These are phyloP conservation scores for Cordyceps militaris DNA, from an alignment of 2,329 filamentous ascomycete genomes.

Conservation along the genomic window DNA sequence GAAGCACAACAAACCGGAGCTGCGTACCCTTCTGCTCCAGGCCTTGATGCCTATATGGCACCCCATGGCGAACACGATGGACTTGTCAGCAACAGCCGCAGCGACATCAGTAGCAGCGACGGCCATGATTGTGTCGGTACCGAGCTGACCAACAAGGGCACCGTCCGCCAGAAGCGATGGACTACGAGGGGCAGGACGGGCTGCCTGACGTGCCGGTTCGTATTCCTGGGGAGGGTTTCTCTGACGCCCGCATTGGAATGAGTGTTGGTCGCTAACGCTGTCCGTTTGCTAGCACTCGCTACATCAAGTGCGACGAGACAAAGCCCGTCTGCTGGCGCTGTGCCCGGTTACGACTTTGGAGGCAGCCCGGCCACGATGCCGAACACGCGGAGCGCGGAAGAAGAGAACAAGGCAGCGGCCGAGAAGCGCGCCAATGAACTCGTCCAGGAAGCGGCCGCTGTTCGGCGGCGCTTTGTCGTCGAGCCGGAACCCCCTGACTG, in stretches of 20 bases:
- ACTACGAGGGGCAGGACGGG: constrained; percentile 1
- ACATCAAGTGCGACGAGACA: constrained; percentile 1
- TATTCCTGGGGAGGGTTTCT: background rate
- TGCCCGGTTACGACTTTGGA: background rate
- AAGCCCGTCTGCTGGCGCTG: background rate
- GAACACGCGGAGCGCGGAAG: background rate
- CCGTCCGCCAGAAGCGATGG: constrained; percentile 5
- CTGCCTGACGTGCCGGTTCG: constrained; percentile 5
- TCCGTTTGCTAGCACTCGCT: background rate
- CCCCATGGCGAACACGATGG: background rate
- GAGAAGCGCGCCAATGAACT: background rate
- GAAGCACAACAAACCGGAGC: background rate
- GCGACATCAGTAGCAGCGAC: background rate
- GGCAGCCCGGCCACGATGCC: background rate
- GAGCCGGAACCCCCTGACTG: constrained; percentile 1
- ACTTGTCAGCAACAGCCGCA: background rate
- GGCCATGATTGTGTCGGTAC: background rate
- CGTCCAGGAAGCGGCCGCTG: background rate
- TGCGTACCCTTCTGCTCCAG: background rate
- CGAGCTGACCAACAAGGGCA: constrained; percentile 5
- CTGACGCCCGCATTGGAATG: no score
- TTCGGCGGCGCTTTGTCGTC: background rate
- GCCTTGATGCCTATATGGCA: background rate
- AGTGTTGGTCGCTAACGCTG: no score
- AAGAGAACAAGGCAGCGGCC: background rate